Evolutionary conservation across 179 eudicot genomes (phyloP).

Genomic region (Pouteria campechiana): DNA sequence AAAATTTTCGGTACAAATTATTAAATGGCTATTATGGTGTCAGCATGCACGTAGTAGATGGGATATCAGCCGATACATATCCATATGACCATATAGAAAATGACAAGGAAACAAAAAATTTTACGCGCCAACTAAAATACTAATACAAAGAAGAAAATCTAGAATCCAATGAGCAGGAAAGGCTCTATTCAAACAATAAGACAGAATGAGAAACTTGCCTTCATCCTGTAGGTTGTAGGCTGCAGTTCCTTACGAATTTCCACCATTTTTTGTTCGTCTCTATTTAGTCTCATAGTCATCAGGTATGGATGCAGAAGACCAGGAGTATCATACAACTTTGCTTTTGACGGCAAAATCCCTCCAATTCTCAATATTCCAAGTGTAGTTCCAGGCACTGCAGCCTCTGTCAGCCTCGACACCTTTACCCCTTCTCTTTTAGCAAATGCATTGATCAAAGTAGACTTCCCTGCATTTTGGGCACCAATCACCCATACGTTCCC

Average conservation of each 20-base stretch:
- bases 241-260: constrained; percentile 79
- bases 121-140: too few relatives aligned
- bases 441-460: constrained; percentile 80
- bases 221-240: constrained; percentile 79
- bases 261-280: constrained; percentile 94
- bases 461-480: constrained; percentile 96
- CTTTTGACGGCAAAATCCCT: constrained; percentile 86
- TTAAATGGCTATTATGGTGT: too few relatives aligned
- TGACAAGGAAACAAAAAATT: too few relatives aligned
- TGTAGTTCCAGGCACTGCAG: constrained; percentile 94
- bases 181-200: constrained; percentile 3
- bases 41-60: too few relatives aligned
- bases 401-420: constrained; percentile 78
- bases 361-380: constrained; percentile 89
- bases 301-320: constrained; percentile 86
- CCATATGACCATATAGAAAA: too few relatives aligned
- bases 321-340: constrained; percentile 94
- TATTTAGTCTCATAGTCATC: constrained; percentile 69
- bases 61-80: too few relatives aligned
- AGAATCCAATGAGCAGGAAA: not conserved
- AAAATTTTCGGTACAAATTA: too few relatives aligned
- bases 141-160: too few relatives aligned
- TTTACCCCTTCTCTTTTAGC: constrained; percentile 78
- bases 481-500: constrained; percentile 99
- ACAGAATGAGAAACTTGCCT: constrained; percentile 39